phyloP scores from a whole-genome alignment of 306 rosid genomes.

The Cucurbita pepo region DNA sequence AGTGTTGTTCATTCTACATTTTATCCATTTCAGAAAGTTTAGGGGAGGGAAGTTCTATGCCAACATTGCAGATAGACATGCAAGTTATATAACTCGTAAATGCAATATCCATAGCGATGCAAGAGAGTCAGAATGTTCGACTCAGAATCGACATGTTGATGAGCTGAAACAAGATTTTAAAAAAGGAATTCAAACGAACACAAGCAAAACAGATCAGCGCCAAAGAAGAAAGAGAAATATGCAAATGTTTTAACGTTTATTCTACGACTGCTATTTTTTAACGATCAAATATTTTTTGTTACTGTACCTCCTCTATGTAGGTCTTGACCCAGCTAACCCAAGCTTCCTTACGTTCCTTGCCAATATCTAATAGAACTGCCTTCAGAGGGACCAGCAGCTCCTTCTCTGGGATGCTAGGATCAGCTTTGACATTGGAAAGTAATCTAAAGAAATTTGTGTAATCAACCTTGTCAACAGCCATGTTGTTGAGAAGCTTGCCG shows the following conservation, averaged over 20 bases:
- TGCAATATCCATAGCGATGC: background rate
- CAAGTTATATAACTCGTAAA: background rate
- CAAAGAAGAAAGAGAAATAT: background rate
- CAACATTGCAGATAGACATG: background rate
- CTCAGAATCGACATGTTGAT: background rate
- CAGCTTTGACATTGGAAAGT: conserved; percentile 75
- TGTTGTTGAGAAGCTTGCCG: conserved; percentile 67
- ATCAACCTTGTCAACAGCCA: conserved; percentile 98
- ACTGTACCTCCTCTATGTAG: conserved; percentile 66
- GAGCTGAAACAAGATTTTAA: background rate
- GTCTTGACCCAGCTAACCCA: conserved; percentile 81
- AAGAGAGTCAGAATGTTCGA: background rate
- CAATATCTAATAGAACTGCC: conserved; percentile 87
- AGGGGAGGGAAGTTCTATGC: background rate
- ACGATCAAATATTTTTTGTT: background rate
- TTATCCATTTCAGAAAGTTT: background rate
- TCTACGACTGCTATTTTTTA: background rate
- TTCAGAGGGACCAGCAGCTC: conserved; percentile 73
- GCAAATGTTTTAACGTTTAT: background rate
- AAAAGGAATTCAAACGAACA: background rate
- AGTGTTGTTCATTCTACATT: background rate
- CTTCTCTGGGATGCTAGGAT: conserved; percentile 58
- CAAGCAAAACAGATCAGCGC: background rate
- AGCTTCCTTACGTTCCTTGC: conserved; percentile 87
- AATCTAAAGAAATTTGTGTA: conserved; percentile 82